These are phyloP conservation scores for Petasospora rhodanensis DNA, from an alignment of 1,139 yeast species.

Conservation along the genomic window DNA sequence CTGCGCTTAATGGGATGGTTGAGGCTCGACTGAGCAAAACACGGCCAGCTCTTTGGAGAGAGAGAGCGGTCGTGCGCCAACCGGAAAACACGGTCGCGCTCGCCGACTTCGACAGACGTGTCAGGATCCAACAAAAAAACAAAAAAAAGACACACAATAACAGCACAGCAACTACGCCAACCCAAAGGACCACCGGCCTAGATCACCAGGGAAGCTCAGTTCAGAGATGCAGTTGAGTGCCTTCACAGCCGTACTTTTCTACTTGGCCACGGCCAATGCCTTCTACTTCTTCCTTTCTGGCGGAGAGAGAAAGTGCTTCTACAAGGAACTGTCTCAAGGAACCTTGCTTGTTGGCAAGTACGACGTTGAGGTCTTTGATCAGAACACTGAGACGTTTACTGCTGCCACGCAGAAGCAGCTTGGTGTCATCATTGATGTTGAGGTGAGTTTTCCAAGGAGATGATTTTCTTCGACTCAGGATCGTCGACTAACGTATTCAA, in stretches of 20 bases:
- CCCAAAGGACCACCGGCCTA: no score
- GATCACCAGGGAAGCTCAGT: no score
- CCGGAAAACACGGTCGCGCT: no score
- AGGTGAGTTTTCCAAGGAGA: slow-evolving; percentile 25
- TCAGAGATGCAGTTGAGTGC: slow-evolving; percentile 5
- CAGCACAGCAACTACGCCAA: no score
- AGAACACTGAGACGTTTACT: slow-evolving; percentile 34
- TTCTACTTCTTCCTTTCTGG: slow-evolving; percentile 51
- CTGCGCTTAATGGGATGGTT: no score
- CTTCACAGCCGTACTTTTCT: slow-evolving; percentile 11
- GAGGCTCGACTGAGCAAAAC: no score
- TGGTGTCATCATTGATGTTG: slow-evolving; percentile 49
- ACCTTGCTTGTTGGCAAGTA: slow-evolving; percentile 58
- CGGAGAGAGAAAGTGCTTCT: slow-evolving; percentile 60
- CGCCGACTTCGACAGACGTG: slow-evolving; percentile 11
- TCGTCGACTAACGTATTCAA: slow-evolving; percentile 9
- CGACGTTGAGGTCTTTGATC: slow-evolving; percentile 53
- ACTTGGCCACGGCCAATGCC: slow-evolving; percentile 27
- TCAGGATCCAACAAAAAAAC: no score
- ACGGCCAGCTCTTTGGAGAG: no score
- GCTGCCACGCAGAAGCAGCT: slow-evolving; percentile 41
- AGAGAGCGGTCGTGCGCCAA: no score
- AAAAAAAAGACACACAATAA: slow-evolving; percentile 9
- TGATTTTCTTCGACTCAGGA: no score
- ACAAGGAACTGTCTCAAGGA: slow-evolving; percentile 56